These are phyloP conservation scores for Cutaneotrichosporon sp. DNA, from an alignment of 1,284 basidiomycete genomes.

Conservation along the genomic window DNA sequence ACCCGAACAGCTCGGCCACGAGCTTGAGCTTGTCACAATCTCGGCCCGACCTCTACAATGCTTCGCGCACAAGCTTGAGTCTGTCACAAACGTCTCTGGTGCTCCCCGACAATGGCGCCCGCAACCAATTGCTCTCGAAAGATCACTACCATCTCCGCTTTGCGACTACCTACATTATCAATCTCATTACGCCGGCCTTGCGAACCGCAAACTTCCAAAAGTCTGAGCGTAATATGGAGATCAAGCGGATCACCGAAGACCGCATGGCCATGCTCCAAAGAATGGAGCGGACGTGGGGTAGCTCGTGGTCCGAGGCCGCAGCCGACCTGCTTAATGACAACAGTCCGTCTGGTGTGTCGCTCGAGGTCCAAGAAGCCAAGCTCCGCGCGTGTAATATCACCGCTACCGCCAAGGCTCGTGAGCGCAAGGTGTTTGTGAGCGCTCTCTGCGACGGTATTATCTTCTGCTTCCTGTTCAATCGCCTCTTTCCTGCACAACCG, in stretches of 20 bases:
- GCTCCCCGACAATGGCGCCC: constrained; percentile 8
- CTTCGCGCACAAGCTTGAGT: constrained; percentile 11
- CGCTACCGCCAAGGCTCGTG: constrained; percentile 63
- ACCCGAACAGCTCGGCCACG: constrained; percentile 1
- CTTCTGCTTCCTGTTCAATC: constrained; percentile 60
- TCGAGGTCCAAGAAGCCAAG: constrained; percentile 44
- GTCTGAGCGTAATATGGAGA: constrained; percentile 29
- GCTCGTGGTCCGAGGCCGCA: constrained; percentile 49
- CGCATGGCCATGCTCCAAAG: constrained; percentile 59
- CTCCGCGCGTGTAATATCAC: constrained; percentile 51
- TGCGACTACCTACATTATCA: constrained; percentile 39
- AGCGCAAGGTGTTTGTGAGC: constrained; percentile 63
- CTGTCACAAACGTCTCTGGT: constrained; percentile 17
- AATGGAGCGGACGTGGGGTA: constrained; percentile 67
- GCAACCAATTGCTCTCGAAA: constrained; percentile 22
- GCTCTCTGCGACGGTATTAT: constrained; percentile 75
- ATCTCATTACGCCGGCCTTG: constrained; percentile 34
- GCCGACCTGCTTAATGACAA: constrained; percentile 15
- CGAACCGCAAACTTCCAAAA: constrained; percentile 23
- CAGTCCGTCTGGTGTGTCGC: constrained; percentile 10
- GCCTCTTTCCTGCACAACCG: constrained; percentile 34
- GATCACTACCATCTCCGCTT: constrained; percentile 45
- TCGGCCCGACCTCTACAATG: constrained; percentile 5
- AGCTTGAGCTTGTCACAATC: constrained; percentile 1
- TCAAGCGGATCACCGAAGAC: constrained; percentile 60